These are phyloP conservation scores for Phytophthora boehmeriae DNA, from an alignment of 352 stramenopile species.

Conservation along the genomic window DNA sequence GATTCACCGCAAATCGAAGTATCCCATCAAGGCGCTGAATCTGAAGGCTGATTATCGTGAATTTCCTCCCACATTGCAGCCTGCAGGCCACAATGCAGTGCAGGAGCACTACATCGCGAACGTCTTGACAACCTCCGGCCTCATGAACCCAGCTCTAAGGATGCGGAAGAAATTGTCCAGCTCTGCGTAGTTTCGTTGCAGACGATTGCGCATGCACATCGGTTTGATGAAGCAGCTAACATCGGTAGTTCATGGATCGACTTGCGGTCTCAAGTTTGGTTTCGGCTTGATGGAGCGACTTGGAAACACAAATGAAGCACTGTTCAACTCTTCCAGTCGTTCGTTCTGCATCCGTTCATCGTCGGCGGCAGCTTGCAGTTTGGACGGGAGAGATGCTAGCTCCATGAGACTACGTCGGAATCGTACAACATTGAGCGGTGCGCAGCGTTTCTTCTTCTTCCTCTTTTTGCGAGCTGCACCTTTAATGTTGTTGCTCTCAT, in stretches of 20 bases:
- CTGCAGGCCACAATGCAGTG: background rate
- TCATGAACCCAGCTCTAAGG: background rate
- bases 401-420: slow-evolving; percentile 23
- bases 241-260: too few species aligned
- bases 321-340: slow-evolving; percentile 11
- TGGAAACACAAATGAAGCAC: background rate
- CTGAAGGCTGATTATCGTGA: too few species aligned
- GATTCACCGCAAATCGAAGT: too few species aligned
- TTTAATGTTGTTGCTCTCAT: slow-evolving; percentile 3
- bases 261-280: background rate
- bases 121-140: background rate
- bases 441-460: slow-evolving; percentile 24
- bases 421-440: background rate
- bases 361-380: slow-evolving; percentile 15
- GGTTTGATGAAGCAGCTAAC: too few species aligned
- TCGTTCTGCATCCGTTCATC: slow-evolving; percentile 21
- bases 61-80: too few species aligned
- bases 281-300: background rate
- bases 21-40: too few species aligned
- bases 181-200: too few species aligned
- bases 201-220: too few species aligned
- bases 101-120: too few species aligned
- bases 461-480: slow-evolving; percentile 8
- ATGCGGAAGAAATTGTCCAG: too few species aligned
- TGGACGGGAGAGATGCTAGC: slow-evolving; percentile 19